Base-by-base conservation (phyloP, 2,329 filamentous ascomycete genomes). In the Botrytis hyacinthi region DNA sequence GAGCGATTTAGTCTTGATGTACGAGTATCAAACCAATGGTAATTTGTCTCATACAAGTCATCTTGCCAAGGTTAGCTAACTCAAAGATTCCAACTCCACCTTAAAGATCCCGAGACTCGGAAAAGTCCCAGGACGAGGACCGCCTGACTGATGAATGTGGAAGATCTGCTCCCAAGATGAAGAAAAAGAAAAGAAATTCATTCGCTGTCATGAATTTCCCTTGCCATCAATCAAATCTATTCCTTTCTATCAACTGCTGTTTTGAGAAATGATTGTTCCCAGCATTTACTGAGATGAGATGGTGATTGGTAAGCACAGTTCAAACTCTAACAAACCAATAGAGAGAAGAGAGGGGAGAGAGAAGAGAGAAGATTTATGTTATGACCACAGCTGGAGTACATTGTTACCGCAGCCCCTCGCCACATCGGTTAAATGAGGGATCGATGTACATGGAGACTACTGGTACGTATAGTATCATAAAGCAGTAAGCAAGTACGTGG, bases 1-100 rank as follows among this genome's bases (percentile, higher is more conserved):
- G 42, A 37, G 35, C 40, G 6, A 61, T 61, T 51, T n/a, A 48
- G 63, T 54, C 7, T 29, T 12, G 32, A 40, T 46, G 51, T 51
- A 51, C 26, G 48, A 51, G n/a, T 7, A 40, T 54, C 29, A 67
- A 51, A n/a, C 32, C 32, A 51, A 51, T 37, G 26, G 48, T 51
- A n/a, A 51, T 51, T 51, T n/a, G 22, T 67, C 44, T 51, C 22
- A 67, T 54, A 51, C 46, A 67, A 67, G 63, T 67, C 63, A 67
- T 67, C 63, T 67, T 51, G 65, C 65, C 65, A 67, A 67, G 65
- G 65, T 40, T 67, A 20, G 46, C 65, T 35, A n/a, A 54, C 65
- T 67, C 61, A 51, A 54, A 67, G 26, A 22, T 51, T 54, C 18
- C 65, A 42, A 67, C 65, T 54, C 65, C 32, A 67, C 46, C 20